These are phyloP conservation scores for Pisolithus microcarpus DNA, from an alignment of 768 basidiomycete species.

Conservation along the genomic window DNA sequence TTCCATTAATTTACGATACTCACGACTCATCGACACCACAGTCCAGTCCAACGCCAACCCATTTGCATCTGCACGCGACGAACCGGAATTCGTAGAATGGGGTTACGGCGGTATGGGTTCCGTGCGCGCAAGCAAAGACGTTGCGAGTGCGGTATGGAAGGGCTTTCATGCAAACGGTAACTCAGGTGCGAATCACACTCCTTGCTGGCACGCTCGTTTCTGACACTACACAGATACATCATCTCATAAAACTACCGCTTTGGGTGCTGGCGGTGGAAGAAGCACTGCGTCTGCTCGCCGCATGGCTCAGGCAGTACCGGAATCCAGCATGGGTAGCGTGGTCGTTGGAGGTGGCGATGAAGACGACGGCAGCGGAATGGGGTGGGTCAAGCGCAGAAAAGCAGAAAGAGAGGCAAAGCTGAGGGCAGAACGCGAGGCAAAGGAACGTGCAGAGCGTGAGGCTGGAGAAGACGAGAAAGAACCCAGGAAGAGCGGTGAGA, in stretches of 20 bases:
- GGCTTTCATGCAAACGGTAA: slow-evolving; percentile 18
- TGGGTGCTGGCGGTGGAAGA: slow-evolving; percentile 8
- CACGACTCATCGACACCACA: not conserved
- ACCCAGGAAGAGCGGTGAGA: slow-evolving; percentile 10
- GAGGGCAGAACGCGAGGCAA: slow-evolving; percentile 14
- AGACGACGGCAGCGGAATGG: slow-evolving; percentile 84
- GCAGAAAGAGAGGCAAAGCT: slow-evolving; percentile 48
- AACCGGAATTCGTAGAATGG: slow-evolving; percentile 88
- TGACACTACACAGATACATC: not conserved
- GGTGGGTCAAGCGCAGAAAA: slow-evolving; percentile 64
- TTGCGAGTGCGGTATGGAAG: slow-evolving; percentile 24
- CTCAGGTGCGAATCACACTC: slow-evolving; percentile 22
- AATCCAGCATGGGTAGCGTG: slow-evolving; percentile 25
- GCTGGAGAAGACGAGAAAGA: slow-evolving; percentile 17
- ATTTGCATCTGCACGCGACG: slow-evolving; percentile 56
- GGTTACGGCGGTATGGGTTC: slow-evolving; percentile 84
- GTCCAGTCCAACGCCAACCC: slow-evolving; percentile 41
- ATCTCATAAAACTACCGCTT: slow-evolving; percentile 25
- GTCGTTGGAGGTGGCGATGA: slow-evolving; percentile 34
- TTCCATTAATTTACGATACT: not conserved
- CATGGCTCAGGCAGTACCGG: slow-evolving; percentile 11
- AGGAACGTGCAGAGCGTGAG: slow-evolving; percentile 14
- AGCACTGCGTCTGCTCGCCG: slow-evolving; percentile 9
- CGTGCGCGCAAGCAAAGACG: slow-evolving; percentile 23
- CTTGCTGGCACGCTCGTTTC: slow-evolving; percentile 10